A percentile compares a stretch with the other conserved stretches of the same genome.
Conservation (phyloP, 371 early-diverging fungal genomes). For the Apophysomyces elegans region DNA sequence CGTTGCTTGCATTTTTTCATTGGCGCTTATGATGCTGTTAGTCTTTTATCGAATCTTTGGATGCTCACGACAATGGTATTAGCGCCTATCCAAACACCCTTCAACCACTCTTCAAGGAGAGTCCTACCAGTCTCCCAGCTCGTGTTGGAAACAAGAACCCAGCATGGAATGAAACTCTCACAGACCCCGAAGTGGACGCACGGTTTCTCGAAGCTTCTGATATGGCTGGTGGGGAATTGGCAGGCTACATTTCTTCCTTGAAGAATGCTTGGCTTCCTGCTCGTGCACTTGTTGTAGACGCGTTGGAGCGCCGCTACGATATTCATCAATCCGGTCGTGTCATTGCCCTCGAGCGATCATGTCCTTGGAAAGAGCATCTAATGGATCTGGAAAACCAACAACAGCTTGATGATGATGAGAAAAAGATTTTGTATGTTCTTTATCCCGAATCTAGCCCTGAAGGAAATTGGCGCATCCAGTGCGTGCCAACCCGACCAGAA, state of each 20-base stretch:
- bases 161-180: constrained; percentile 85
- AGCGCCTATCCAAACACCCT: constrained; percentile 79
- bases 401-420: constrained; percentile 41
- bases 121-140: constrained; percentile 74
- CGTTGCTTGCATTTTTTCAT: neutral
- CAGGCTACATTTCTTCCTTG: constrained; percentile 66
- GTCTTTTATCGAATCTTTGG: constrained; percentile 79
- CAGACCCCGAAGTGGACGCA: constrained; percentile 66
- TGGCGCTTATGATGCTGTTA: constrained; percentile 14
- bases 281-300: constrained; percentile 79
- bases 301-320: constrained; percentile 58
- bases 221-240: constrained; percentile 81
- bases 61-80: constrained; percentile 91
- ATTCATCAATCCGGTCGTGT: constrained; percentile 81
- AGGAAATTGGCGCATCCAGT: constrained; percentile 78
- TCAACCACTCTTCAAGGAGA: constrained; percentile 81
- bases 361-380: constrained; percentile 95
- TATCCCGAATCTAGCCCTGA: constrained; percentile 71
- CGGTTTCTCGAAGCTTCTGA: constrained; percentile 76
- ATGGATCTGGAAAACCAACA: constrained; percentile 71
- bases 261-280: constrained; percentile 89
- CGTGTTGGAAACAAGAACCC: constrained; percentile 91
- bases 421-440: constrained; percentile 74
- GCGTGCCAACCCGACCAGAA: constrained; percentile 76
- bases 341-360: constrained; percentile 78